phyloP scores from a whole-genome alignment of 78 protist genomes.

The Pigoraptor vietnamica region DNA sequence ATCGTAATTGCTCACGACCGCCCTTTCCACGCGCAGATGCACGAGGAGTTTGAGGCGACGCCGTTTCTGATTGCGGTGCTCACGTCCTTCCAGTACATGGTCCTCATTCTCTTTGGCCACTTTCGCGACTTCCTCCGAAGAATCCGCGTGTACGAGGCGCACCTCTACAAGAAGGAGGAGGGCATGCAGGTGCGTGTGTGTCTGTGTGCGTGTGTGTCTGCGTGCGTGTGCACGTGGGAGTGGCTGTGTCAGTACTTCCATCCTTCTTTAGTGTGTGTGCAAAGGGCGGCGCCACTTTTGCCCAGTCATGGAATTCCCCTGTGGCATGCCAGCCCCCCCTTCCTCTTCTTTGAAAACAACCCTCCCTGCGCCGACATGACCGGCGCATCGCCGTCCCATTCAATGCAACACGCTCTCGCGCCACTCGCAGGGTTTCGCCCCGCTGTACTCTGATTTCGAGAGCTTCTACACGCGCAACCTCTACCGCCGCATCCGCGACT shows the following conservation, averaged over 20 bases:
- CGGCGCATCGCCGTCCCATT: neutral
- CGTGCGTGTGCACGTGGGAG: neutral
- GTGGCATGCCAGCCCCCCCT: no score
- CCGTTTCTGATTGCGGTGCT: neutral
- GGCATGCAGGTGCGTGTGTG: neutral
- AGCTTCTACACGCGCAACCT: conserved; percentile 79
- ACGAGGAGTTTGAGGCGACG: conserved; percentile 39
- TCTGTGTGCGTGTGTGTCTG: neutral
- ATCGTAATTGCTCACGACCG: no score
- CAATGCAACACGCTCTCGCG: neutral
- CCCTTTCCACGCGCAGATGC: no score
- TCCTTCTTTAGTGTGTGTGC: neutral
- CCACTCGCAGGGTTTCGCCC: conserved; percentile 71
- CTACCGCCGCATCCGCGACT: conserved; percentile 79
- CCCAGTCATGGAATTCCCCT: no score
- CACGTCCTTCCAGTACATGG: conserved; percentile 22
- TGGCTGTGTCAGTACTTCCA: neutral
- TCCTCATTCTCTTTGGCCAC: conserved; percentile 30
- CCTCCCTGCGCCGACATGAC: neutral
- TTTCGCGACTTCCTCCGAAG: conserved; percentile 20
- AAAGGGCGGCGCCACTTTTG: no score
- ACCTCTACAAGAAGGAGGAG: neutral
- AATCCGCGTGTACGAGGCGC: neutral
- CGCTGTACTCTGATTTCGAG: conserved; percentile 78
- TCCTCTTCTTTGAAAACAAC: neutral